A percentile compares a stretch with the other conserved stretches of the same genome.
Conservation (phyloP, 169 alveolate species). For the Eimeria sp. region DNA sequence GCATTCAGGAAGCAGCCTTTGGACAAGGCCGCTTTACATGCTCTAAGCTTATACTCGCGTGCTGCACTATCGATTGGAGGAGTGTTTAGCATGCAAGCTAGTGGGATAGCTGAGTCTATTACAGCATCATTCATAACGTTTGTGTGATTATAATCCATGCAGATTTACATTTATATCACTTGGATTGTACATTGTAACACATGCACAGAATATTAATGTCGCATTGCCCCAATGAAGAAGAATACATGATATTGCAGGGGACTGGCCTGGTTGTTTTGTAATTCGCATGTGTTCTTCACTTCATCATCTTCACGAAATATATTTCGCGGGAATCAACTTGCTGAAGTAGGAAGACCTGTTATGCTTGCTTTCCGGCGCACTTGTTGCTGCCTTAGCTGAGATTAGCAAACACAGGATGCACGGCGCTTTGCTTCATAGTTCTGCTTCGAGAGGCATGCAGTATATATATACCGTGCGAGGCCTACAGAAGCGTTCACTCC, state of each 20-base stretch:
- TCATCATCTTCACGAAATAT: not conserved
- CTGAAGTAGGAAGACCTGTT: not conserved
- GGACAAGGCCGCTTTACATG: not conserved
- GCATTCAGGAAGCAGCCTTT: not conserved
- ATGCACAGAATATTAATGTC: not conserved
- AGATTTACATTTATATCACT: no score
- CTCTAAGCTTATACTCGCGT: not conserved
- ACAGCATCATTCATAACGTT: not conserved
- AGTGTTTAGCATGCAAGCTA: not conserved
- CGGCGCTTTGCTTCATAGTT: constrained; percentile 13
- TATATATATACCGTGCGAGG: not conserved
- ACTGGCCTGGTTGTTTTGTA: not conserved
- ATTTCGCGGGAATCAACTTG: constrained; percentile 14
- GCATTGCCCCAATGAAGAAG: not conserved
- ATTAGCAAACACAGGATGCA: not conserved
- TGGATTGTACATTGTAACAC: not conserved
- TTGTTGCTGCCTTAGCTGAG: not conserved
- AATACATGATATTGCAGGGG: not conserved
- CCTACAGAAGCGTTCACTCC: constrained; percentile 30
- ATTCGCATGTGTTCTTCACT: not conserved
- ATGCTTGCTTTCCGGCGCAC: not conserved
- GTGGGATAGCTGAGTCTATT: not conserved
- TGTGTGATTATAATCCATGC: not conserved
- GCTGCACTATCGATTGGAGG: not conserved
- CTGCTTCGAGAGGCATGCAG: not conserved